Evolutionary conservation across 2,329 filamentous ascomycete genomes (phyloP), one percentile per base, ranked within the genome.

Genomic region (Aspergillus sergii): DNA sequence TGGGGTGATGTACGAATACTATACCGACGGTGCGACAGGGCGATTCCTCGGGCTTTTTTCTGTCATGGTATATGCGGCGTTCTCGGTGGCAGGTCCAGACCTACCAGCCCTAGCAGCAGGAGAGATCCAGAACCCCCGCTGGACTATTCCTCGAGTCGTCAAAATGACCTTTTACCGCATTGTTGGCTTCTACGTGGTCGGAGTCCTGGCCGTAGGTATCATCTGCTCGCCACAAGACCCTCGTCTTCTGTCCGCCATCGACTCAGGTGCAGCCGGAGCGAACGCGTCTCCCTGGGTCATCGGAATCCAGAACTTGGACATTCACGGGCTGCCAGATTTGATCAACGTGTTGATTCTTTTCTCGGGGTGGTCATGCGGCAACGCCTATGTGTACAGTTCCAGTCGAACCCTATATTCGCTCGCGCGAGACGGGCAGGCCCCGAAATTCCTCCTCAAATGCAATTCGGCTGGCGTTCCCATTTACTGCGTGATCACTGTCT

Each of bases 131-230:
- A 89, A 91, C 68, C 89, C 90, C 0, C 85, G 89, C 7, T 78
- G 79, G n/a, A 85, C 88, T 23, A 88, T 94, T 76, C 91, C 90
- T 0, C 86, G 86, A 26, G 91, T 91, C 1, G 91, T 88, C 74
- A 91, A 91, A 62, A 86, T 89, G 66, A 90, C 92, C 1, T 92
- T 93, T 75, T 93, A 90, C 77, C 89, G 91, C n/a, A 81, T 94
- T 32, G 88, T 89, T 0, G 81, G 85, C 10, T 93, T 93, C 75
- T 93, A 92, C 76, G 85, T 91, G n/a, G 83, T 92, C 4, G 90
- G 91, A 0, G 86, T 89, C 0, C 81, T 94, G 1, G 86, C 84
- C 16, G 88, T 92, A 2, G 88, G 89, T 8, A 88, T 91, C 59
- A 76, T 92, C 51, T 86, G 92, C 61, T 83, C 91, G 10, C 89